A percentile compares a stretch with the other conserved stretches of the same genome.
These are phyloP conservation scores for Coriolopsis trogii DNA, from an alignment of 1,284 basidiomycete species.

Conservation along the genomic window DNA sequence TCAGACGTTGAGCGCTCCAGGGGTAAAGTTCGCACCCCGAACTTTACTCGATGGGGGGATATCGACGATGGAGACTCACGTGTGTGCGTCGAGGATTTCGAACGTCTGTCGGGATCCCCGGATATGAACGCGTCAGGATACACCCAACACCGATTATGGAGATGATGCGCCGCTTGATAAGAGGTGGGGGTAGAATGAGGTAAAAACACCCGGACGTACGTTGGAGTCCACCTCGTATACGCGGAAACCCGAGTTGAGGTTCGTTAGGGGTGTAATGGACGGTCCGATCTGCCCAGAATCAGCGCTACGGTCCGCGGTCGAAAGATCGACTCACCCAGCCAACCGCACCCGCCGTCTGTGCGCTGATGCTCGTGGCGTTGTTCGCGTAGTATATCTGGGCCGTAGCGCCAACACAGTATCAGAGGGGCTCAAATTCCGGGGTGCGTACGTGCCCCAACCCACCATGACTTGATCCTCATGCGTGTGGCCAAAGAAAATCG, in stretches of 20 bases:
- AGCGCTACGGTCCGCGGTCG: neutral
- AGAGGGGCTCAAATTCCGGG: neutral
- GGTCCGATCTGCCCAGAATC: constrained; percentile 69
- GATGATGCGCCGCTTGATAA: no score
- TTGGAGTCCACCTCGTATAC: constrained; percentile 79
- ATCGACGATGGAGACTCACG: constrained; percentile 46
- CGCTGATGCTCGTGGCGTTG: constrained; percentile 66
- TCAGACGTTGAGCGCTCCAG: neutral
- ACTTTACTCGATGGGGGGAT: neutral
- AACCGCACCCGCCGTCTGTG: constrained; percentile 56
- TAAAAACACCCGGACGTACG: constrained; percentile 53
- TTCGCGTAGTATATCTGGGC: constrained; percentile 74
- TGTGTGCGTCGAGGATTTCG: constrained; percentile 73
- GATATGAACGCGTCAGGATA: no score
- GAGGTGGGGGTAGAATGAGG: no score
- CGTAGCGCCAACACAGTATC: neutral
- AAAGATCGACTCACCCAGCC: constrained; percentile 60
- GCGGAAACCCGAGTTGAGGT: constrained; percentile 80
- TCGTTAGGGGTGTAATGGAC: constrained; percentile 72
- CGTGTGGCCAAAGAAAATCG: constrained; percentile 81
- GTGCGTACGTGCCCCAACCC: constrained; percentile 23
- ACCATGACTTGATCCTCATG: constrained; percentile 83
- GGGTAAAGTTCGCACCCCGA: constrained; percentile 7
- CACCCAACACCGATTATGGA: no score
- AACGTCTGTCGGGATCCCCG: constrained; percentile 60